These are phyloP conservation scores for Scleroderma bovista DNA, from an alignment of 768 basidiomycete genomes.

Conservation along the genomic window DNA sequence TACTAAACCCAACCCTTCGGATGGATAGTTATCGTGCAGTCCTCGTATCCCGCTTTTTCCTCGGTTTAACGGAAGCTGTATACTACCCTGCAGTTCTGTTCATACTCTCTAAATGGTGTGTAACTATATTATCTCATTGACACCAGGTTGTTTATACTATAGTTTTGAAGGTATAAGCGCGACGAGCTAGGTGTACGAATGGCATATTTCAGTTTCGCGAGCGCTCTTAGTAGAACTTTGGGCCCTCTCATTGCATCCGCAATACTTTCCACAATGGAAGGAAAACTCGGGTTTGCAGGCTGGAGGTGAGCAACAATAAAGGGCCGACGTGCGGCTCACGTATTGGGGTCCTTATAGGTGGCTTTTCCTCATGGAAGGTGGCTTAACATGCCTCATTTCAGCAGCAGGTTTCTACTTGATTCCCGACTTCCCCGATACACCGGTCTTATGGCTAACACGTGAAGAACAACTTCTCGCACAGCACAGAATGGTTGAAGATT, in stretches of 20 bases:
- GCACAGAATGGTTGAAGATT: conserved; percentile 53
- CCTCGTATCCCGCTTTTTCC: conserved; percentile 3
- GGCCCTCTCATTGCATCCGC: conserved; percentile 41
- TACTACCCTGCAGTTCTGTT: not conserved
- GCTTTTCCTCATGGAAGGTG: conserved; percentile 62
- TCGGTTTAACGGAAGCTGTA: conserved; percentile 3
- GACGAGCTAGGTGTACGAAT: conserved; percentile 36
- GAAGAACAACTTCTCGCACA: conserved; percentile 49
- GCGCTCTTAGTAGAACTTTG: conserved; percentile 45
- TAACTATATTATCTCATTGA: not conserved
- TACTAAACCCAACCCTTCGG: too few relatives aligned
- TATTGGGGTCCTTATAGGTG: conserved; percentile 35
- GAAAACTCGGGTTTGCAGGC: conserved; percentile 37
- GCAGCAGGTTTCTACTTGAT: conserved; percentile 52
- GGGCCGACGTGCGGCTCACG: not conserved
- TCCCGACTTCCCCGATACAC: conserved; percentile 60
- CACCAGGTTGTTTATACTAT: not conserved
- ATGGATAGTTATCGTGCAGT: not conserved
- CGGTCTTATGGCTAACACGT: conserved; percentile 46
- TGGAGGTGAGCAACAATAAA: conserved; percentile 34
- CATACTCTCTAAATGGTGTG: conserved; percentile 2
- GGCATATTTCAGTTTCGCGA: conserved; percentile 39
- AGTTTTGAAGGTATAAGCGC: conserved; percentile 30
- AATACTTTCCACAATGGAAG: conserved; percentile 41
- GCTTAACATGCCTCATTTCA: conserved; percentile 44